Evolutionary conservation across 2,329 filamentous ascomycete species (phyloP).

Genomic region (Penicillium nordicum): DNA sequence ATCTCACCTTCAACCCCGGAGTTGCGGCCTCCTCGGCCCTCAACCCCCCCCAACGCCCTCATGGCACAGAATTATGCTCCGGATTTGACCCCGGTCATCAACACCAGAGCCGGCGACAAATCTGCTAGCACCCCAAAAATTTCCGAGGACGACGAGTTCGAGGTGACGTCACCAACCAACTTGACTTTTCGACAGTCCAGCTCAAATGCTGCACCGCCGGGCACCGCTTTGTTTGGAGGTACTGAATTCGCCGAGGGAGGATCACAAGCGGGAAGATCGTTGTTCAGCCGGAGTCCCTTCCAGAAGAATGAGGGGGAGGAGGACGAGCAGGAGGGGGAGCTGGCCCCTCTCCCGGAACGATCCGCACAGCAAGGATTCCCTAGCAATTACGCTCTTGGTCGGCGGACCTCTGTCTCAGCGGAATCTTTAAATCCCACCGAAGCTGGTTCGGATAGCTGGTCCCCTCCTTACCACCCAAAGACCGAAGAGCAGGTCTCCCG

Average conservation of each 20-base stretch:
- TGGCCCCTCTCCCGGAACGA: constrained; percentile 27
- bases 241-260: constrained; percentile 23
- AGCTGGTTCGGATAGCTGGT: constrained; percentile 82
- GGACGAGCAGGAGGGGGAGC: constrained; percentile 19
- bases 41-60: constrained; percentile 12
- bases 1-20: constrained; percentile 26
- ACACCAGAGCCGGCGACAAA: constrained; percentile 67
- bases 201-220: constrained; percentile 26
- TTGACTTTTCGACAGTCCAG: constrained; percentile 52
- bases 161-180: constrained; percentile 72
- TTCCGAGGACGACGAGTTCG: constrained; percentile 77
- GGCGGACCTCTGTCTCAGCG: constrained; percentile 92
- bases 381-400: constrained; percentile 87
- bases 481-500: constrained; percentile 74
- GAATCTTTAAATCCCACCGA: constrained; percentile 90
- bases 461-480: constrained; percentile 81
- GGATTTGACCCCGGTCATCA: constrained; percentile 76
- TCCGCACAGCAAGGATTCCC: constrained; percentile 54
- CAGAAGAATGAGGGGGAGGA: constrained; percentile 21
- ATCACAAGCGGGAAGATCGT: constrained; percentile 20
- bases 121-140: constrained; percentile 59
- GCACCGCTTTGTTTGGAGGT: constrained; percentile 45
- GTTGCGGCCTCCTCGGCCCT: constrained; percentile 28
- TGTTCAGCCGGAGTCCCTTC: constrained; percentile 38
- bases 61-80: constrained; percentile 73